Base-by-base conservation (phyloP, 176 grass and related monocot genomes). In the Tillandsia fasciculata region DNA sequence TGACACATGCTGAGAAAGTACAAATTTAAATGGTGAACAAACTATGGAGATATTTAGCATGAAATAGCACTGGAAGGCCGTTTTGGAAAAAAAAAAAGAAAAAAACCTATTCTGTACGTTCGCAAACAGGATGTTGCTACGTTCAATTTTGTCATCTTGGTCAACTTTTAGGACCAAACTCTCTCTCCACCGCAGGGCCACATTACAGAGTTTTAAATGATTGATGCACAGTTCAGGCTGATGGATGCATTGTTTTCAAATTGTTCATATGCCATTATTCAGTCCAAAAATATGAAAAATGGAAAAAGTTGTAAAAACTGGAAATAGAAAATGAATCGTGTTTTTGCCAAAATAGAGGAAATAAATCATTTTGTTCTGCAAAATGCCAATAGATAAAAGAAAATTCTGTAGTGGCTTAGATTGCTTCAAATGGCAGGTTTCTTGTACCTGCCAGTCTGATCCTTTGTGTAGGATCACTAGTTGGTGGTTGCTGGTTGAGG, bases 391-490 rank as follows among this genome's bases (percentile, higher is more conserved):
- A 57, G n/a, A 57, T 15, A 57, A 42, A 42, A 42, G 33, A 42
- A 42, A 42, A 42, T 6, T 42, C 6, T 57, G 53, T 18, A 18
- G 15, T 61, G 0, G 56, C 56, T 61, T 61, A 61, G 33, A 61
- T 61, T 23, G 17, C 22, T 8, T 33, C 23, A 23, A 49, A 12
- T 9, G 53, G 12, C 13, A 50, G 28, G 12, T 14, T 71, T 63
- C n/a, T 74, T 11, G 8, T 67, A 59, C 69, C 70, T 69, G 26
- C 76, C 11, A 20, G 78, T 12, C 59, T 74, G 9, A 11, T 57
- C 49, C 64, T 82, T 56, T 65, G 53, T 49, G 78, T 13, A 72
- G 65, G 29, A 53, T 58, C 59, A n/a, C 17, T 69, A 48, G 59
- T 18, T 59, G 47, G 23, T 48, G 64, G 29, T 59, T 50, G 53